A percentile compares a stretch with the other conserved stretches of the same genome.
These are phyloP conservation scores for Geosmithia putterillii DNA, from an alignment of 2,329 filamentous ascomycete species.

Conservation along the genomic window DNA sequence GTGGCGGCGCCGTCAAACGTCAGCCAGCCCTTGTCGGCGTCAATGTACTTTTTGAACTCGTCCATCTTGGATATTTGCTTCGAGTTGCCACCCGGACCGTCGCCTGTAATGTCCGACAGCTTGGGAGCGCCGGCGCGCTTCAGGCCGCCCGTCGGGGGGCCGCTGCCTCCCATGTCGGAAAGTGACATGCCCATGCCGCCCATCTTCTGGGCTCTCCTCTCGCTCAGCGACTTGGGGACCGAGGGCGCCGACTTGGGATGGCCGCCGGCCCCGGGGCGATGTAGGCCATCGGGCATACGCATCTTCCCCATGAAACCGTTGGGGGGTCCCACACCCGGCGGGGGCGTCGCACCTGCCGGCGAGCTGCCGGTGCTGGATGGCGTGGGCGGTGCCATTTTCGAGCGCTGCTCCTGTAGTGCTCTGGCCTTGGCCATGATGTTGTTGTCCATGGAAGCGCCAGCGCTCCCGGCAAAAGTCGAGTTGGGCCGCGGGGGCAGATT, in stretches of 20 bases:
- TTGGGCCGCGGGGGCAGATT: constrained; percentile 30
- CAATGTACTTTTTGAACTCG: constrained; percentile 67
- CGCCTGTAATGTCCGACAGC: constrained; percentile 25
- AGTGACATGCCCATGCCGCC: constrained; percentile 37
- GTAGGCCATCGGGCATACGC: constrained; percentile 25
- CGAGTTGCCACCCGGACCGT: constrained; percentile 11
- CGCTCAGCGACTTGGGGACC: constrained; percentile 48
- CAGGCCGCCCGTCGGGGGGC: constrained; percentile 9
- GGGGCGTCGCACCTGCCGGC: not conserved
- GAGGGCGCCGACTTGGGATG: constrained; percentile 42
- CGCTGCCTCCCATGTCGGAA: constrained; percentile 32
- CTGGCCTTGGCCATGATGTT: constrained; percentile 34
- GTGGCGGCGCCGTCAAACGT: constrained; percentile 89
- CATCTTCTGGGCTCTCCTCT: constrained; percentile 44
- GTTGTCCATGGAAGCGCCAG: constrained; percentile 20
- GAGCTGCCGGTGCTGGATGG: constrained; percentile 8
- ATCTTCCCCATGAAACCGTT: constrained; percentile 15
- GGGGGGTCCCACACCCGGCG: not conserved
- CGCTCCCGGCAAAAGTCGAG: constrained; percentile 18
- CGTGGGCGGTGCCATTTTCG: constrained; percentile 33
- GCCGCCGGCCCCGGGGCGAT: constrained; percentile 31
- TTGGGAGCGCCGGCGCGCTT: constrained; percentile 25
- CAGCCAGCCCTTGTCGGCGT: constrained; percentile 81
- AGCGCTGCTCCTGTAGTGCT: constrained; percentile 31
- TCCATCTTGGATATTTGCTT: constrained; percentile 37